Evolutionary conservation across 2,329 filamentous ascomycete species (phyloP), one percentile per base, ranked within the genome.

Genomic region (Penicillium sp.): DNA sequence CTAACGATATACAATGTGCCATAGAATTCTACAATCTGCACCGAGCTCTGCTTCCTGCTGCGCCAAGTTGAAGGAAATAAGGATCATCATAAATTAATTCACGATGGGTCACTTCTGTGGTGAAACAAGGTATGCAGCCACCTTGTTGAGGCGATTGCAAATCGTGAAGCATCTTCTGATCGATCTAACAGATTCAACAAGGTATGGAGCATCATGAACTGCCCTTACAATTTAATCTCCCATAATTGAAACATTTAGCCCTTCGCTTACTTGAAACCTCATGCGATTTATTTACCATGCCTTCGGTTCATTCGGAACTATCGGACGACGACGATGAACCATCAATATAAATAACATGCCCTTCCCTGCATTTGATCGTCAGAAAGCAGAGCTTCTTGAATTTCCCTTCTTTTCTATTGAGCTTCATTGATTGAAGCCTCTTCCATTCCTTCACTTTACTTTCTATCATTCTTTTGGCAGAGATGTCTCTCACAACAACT

Each of bases 401-500:
- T 2, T 47, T 46, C 29, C 7, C 41, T 52, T 46, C 50, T 35
- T 35, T 45, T 46, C 24, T 41, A 27, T 22, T 13, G 43, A 53
- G 52, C 52, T 48, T 54, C 52, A 44, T 55, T 50, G 52, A 55
- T 26, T 49, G 52, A 50, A 35, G 37, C 33, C 39, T 49, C 45
- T 55, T 54, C 3, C 52, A 45, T 55, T 55, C 52, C 27, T 54
- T 53, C 16, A 24, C 2, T 35, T 10, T 22, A 19, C 37, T 39
- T 29, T 46, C n/a, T 31, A 3, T n/a, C n/a, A 26, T 7, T 52
- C 19, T 41, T 29, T 41, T 33, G 43, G 35, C 21, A 6, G 11
- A n/a, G 11, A 72, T 72, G 70, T 21, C 62, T 37, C 47, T 69
- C 48, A 68, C 65, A 39, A 70, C 68, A 58, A 56, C 69, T 31